Conservation (phyloP, 2,329 filamentous ascomycete species). For the Ceratocystiopsis sp. region DNA sequence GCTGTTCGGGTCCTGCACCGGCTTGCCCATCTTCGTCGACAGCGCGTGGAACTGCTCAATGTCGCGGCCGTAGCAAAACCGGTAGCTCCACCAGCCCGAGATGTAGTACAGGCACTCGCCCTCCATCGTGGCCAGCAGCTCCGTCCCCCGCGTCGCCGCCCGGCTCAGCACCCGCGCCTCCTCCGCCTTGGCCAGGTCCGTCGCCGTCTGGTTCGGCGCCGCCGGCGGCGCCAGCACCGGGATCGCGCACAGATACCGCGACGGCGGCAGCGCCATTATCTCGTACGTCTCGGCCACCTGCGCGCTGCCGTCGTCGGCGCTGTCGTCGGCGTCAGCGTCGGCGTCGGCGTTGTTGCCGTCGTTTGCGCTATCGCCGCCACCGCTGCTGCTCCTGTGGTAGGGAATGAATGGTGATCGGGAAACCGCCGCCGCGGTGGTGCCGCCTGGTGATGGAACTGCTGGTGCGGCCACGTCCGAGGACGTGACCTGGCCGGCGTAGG, state of each 20-base stretch:
- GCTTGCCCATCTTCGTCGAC: constrained; percentile 54
- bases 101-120: constrained; percentile 66
- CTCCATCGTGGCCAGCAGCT: constrained; percentile 61
- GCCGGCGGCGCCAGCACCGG: constrained; percentile 46
- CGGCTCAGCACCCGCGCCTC: constrained; percentile 65
- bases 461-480: too few species aligned
- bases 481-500: constrained; percentile 15
- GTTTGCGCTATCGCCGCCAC: background rate
- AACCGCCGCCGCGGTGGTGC: too few species aligned
- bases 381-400: too few species aligned
- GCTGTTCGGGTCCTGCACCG: constrained; percentile 58
- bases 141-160: constrained; percentile 62
- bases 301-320: constrained; percentile 16
- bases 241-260: constrained; percentile 70
- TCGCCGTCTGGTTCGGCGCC: constrained; percentile 46
- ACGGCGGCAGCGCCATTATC: constrained; percentile 51
- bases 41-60: constrained; percentile 84
- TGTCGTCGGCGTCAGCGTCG: constrained; percentile 12
- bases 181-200: constrained; percentile 50
- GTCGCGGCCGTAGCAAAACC: constrained; percentile 77
- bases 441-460: too few species aligned
- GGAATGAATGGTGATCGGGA: too few species aligned
- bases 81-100: constrained; percentile 91
- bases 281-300: constrained; percentile 43
- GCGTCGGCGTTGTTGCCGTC: constrained; percentile 1